Base-by-base conservation (phyloP, 306 rosid genomes). In the Vigna unguiculata region DNA sequence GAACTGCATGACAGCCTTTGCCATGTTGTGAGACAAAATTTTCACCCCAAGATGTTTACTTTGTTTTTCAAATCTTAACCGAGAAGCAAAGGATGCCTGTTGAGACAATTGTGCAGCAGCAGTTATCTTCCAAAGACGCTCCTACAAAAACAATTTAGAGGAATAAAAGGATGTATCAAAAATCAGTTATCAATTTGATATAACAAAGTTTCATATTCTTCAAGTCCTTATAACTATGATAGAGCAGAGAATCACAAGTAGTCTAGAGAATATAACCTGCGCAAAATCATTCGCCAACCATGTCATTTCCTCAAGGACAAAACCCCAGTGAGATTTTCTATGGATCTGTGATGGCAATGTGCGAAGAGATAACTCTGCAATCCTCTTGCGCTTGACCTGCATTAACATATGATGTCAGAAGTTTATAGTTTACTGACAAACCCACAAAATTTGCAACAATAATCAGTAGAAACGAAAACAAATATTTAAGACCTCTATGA, bases 281-380 rank as follows among this genome's bases (percentile, higher is more conserved):
- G 90, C 93, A 90, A 91, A 93, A 96, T 96, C 99, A 81, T 93
- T 96, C 32, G 99, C 98, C 94, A 96, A 71, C 99, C 99, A 96
- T 11, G 94, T 85, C 97, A 96, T 93, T 84, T 96, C 99, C 86
- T 93, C 98, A 17, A 96, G 91, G 57, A 96, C 96, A 85, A 89
- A 96, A 81, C 86, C 96, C 99, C 99, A 96, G 22, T 89, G 98
- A 73, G 98, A 88, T 84, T 87, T 93, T 47, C 72, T 83, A 41
- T 76, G 78, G 83, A 65, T 76, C 76, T 87, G 97, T 47, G 71
- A 54, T 20, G 91, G 92, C 72, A 82, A 80, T 65, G 90, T 55
- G 77, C 53, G 91, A 74, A 84, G 76, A 41, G 99, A 91, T 79
- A 96, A 84, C 82, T 93, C 97, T 13, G 91, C 85, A 74, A 96